Evolutionary conservation across 768 basidiomycete species (phyloP), one percentile per base, ranked within the genome.

Genomic region (Auricularia auricula-judae): DNA sequence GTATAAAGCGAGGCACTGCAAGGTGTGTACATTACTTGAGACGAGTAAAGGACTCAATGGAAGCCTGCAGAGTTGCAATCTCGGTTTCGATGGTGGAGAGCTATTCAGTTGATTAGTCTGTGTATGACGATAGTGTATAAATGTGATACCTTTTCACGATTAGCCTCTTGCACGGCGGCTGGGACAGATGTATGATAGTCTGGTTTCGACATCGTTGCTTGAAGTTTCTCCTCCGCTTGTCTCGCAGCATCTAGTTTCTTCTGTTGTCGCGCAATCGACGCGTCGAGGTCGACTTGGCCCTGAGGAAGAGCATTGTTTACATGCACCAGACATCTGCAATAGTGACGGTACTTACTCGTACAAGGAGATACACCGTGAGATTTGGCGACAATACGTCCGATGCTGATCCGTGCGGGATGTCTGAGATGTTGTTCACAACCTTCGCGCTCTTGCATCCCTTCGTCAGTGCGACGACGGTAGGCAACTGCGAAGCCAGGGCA

Each of bases 381-480:
- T 86, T 86, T 4, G 89, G 78, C 2, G 85, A 88, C 29, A 98
- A 84, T 33, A 91, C 84, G 53, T 85, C 81, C 2, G 91, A 89
- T 5, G 93, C 95, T 73, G 93, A 97, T 18, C 97, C 95, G 5
- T 83, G 81, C 0, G 95, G 93, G 60, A 98, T 81, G n/a, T 91
- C 86, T 21, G 74, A 75, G 29, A 82, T 69, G 16, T 82, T 78
- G 21, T 83, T 79, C 12, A 94, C 81, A 64, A 97, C 82, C 65
- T 82, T 81, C 33, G 85, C 84, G 61, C 81, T 84, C 72, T 89
- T 90, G 77, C 90, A 88, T 12, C 93, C 93, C 76, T 98, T 99
- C 65, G 87, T 91, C 39, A 99, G 79, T 16, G 89, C 82, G 7
- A 84, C 76, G 67, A 98, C 87, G 10, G 93, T 93, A 0, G 85